Percentiles rank a stretch among this genome's conserved stretches.
Conservation (phyloP, 768 basidiomycete species). For the Macrocybe gigantea region DNA sequence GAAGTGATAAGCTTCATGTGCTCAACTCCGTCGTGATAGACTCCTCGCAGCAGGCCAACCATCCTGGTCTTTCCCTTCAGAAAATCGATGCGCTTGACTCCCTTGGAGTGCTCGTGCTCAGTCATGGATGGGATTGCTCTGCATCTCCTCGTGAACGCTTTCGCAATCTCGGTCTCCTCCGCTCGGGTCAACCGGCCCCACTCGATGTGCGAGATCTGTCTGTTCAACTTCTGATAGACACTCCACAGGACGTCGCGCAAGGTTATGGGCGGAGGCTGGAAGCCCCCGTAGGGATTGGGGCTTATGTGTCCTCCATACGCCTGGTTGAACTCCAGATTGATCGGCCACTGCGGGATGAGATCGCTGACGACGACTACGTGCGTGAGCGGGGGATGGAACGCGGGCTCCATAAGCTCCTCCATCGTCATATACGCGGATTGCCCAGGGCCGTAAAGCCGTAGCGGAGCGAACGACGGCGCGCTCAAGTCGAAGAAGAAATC, state of each 20-base stretch:
- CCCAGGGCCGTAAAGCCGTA: constrained; percentile 30
- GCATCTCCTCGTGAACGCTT: constrained; percentile 34
- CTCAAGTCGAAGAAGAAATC: constrained; percentile 56
- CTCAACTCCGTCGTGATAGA: too few relatives aligned
- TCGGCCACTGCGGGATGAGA: constrained; percentile 53
- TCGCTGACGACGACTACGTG: constrained; percentile 56
- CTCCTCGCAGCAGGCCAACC: constrained; percentile 45
- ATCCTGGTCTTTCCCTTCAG: constrained; percentile 40
- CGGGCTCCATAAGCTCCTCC: constrained; percentile 45
- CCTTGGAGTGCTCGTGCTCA: constrained; percentile 36
- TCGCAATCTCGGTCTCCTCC: constrained; percentile 25
- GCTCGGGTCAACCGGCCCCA: constrained; percentile 25
- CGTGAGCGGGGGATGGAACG: constrained; percentile 49
- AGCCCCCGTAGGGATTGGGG: constrained; percentile 11
- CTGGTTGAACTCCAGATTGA: constrained; percentile 40
- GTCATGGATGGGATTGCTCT: constrained; percentile 21
- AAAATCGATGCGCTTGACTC: constrained; percentile 59
- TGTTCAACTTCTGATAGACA: constrained; percentile 43
- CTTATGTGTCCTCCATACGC: background rate
- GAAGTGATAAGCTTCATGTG: too few relatives aligned
- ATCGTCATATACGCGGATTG: constrained; percentile 30
- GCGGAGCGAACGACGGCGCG: constrained; percentile 37
- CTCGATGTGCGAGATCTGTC: constrained; percentile 33
- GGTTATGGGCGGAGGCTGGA: constrained; percentile 37
- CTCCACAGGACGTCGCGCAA: constrained; percentile 53